Conservation (phyloP, 257 asterid genomes). For the Solanum pinnatisectum region DNA sequence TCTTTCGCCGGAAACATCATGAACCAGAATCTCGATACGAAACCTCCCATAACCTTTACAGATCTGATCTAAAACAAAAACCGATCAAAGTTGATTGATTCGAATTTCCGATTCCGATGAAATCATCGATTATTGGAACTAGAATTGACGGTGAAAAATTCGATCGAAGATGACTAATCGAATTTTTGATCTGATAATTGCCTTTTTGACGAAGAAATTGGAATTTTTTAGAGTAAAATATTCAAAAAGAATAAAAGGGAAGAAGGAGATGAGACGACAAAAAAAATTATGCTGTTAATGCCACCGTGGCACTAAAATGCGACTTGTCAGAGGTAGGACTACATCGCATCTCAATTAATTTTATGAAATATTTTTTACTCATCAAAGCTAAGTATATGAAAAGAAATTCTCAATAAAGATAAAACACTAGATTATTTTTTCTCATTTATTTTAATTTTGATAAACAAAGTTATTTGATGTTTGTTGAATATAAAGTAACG, state of each 20-base stretch:
- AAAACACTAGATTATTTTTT: background rate
- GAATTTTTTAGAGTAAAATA: background rate
- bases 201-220: background rate
- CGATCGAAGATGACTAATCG: background rate
- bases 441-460: background rate
- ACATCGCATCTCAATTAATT: no score
- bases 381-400: no score
- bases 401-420: no score
- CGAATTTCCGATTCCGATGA: background rate
- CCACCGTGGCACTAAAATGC: background rate
- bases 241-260: background rate
- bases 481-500: no score
- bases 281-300: background rate
- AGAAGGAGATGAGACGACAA: background rate
- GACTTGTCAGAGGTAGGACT: background rate
- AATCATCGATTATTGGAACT: background rate
- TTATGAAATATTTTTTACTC: background rate
- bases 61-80: background rate
- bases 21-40: constrained; percentile 85
- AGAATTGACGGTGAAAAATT: background rate
- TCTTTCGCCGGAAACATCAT: constrained; percentile 93
- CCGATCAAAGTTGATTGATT: background rate
- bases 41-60: constrained; percentile 45
- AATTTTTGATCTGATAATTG: background rate
- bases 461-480: background rate